phyloP scores from a whole-genome alignment of 2,329 filamentous ascomycete genomes.

The Zasmidium cellare region DNA sequence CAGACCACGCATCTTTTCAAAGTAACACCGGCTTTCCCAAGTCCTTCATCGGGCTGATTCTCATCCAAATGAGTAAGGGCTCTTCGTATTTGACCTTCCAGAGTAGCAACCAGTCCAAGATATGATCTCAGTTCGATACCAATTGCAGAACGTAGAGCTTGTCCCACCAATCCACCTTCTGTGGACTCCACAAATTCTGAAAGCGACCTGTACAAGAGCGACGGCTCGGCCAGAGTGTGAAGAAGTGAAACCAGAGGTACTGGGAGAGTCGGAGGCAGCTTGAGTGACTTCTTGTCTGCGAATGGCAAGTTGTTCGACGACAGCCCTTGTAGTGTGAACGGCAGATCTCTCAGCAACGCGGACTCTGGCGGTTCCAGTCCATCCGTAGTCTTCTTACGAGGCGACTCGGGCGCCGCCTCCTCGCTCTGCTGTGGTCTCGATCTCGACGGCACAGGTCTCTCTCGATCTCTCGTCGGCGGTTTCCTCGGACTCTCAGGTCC shows the following conservation, averaged over 20 bases:
- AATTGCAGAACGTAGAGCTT: conserved; percentile 87
- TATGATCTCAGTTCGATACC: conserved; percentile 84
- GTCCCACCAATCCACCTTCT: conserved; percentile 81
- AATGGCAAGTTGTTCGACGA: conserved; percentile 85
- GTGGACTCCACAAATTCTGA: conserved; percentile 78
- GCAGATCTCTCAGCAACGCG: conserved; percentile 65
- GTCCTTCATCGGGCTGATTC: conserved; percentile 64
- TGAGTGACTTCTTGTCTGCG: conserved; percentile 65
- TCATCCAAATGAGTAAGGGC: conserved; percentile 75
- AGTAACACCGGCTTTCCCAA: conserved; percentile 86
- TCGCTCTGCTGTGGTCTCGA: conserved; percentile 18
- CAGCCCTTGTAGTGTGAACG: conserved; percentile 89
- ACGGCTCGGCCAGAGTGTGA: conserved; percentile 88
- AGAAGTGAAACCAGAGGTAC: conserved; percentile 82
- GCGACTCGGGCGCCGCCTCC: conserved; percentile 8
- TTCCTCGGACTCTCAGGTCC: conserved; percentile 26
- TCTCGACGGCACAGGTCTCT: conserved; percentile 22
- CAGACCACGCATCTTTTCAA: conserved; percentile 94
- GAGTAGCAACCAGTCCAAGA: conserved; percentile 81
- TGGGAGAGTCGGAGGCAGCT: conserved; percentile 76
- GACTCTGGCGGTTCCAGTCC: conserved; percentile 39
- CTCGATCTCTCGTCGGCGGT: conserved; percentile 20
- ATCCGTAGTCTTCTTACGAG: conserved; percentile 8
- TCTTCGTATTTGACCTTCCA: conserved; percentile 87
- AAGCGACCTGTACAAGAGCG: conserved; percentile 81